Base-by-base conservation (phyloP, 2,329 filamentous ascomycete genomes). In the Ceratocystis destructans region DNA sequence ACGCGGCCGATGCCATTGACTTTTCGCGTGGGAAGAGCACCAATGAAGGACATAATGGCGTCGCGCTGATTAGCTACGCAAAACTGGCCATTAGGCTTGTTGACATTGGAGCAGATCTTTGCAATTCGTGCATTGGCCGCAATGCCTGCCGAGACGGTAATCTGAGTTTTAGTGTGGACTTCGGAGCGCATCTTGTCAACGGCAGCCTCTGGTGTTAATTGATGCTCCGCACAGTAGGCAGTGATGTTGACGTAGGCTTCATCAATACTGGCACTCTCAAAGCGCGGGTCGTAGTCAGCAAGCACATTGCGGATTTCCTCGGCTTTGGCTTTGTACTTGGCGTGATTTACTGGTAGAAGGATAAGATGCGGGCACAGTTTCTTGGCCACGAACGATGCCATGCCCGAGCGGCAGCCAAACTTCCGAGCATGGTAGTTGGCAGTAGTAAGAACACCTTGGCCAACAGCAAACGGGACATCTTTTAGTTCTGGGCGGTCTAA, bases 221-320 rank as follows among this genome's bases (percentile, higher is more conserved):
- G 72, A 69, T 92, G 86, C 44, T 85, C 82, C 10, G 77, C 71
- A 72, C 93, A 96, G 73, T 96, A 97, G 63, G 86, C 79, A 0
- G 94, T 97, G 67, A 99, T 89, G 71, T 99, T 97, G 33, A 99
- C 79, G 73, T 96, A 99, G 0, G 94, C 94, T 75, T 99, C 94
- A 71, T 99, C 94, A 70, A 96, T 92, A 73, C 91, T 96, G 0
- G 93, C 90, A 71, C 89, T 95, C 74, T 97, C 90, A 71, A 96
- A 99, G 1, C 89, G 82, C 0, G 90, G 84, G 72, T 99, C 94
- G 72, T 97, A 99, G n/a, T 87, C 81, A 10, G 84, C 87, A 17
- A 99, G 78, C 1, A 99, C 84, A 53, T 87, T 83, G 10, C 93
- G 84, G 5, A 97, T 86, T 73, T 97, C 92, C 67, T 88, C 83